These are phyloP conservation scores for Aspergillus mulundensis DNA, from an alignment of 495 filamentous ascomycete species.

Conservation along the genomic window DNA sequence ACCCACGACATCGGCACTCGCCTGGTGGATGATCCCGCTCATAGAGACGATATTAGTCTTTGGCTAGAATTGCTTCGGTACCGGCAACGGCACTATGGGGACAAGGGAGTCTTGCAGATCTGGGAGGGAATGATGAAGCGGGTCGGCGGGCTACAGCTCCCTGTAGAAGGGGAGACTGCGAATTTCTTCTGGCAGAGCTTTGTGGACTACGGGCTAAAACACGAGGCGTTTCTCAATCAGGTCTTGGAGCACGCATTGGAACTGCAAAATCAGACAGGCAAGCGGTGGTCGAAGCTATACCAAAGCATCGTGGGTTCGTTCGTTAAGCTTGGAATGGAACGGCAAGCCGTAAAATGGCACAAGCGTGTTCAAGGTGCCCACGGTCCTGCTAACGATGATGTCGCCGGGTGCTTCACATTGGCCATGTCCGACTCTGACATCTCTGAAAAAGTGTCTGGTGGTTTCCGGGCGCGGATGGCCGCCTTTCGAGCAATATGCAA, in stretches of 20 bases:
- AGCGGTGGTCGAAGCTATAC: conserved; percentile 48
- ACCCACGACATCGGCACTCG: conserved; percentile 31
- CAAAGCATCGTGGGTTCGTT: conserved; percentile 44
- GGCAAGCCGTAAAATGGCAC: conserved; percentile 48
- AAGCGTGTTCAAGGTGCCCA: conserved; percentile 31
- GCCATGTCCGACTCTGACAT: conserved; percentile 15
- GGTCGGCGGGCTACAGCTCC: conserved; percentile 39
- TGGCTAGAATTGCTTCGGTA: conserved; percentile 65
- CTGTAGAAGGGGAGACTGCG: conserved; percentile 44
- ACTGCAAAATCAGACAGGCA: conserved; percentile 40
- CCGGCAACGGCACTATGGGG: conserved; percentile 56
- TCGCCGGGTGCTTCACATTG: conserved; percentile 33
- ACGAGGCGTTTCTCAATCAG: conserved; percentile 44
- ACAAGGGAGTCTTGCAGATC: conserved; percentile 54
- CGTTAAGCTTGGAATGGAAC: conserved; percentile 30
- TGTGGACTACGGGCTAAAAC: conserved; percentile 43
- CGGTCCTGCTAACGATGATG: conserved; percentile 28
- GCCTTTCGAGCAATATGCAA: conserved; percentile 49
- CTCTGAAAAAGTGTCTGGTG: background rate
- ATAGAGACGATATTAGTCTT: conserved; percentile 50
- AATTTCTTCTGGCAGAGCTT: conserved; percentile 56
- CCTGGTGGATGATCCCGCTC: conserved; percentile 51
- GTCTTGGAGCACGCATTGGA: conserved; percentile 53
- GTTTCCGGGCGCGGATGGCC: conserved; percentile 20
- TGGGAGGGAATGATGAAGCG: conserved; percentile 57